phyloP scores from a whole-genome alignment of 1,139 yeast genomes.

The Zygoascus meyerae region DNA sequence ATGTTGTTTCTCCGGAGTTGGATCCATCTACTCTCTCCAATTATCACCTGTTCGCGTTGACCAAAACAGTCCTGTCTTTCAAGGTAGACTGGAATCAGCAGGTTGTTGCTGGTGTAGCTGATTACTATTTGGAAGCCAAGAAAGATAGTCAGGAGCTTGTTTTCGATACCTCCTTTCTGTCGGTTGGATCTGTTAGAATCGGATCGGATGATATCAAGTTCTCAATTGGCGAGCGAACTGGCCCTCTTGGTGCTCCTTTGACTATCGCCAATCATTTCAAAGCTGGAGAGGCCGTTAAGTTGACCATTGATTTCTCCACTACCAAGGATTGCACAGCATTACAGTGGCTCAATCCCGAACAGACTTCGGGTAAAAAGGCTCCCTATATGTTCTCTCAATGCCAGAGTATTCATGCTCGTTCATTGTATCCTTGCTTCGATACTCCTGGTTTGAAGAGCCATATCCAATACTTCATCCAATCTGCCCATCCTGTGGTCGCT shows the following conservation, averaged over 20 bases:
- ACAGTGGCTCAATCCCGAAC: constrained; percentile 74
- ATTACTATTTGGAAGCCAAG: constrained; percentile 38
- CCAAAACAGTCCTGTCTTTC: constrained; percentile 48
- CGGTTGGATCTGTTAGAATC: constrained; percentile 43
- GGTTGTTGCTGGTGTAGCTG: constrained; percentile 52
- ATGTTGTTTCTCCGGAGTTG: constrained; percentile 1
- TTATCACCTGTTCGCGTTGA: constrained; percentile 49
- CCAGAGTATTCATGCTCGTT: constrained; percentile 87
- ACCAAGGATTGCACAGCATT: constrained; percentile 75
- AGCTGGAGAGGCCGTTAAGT: constrained; percentile 20
- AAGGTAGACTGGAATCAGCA: constrained; percentile 51
- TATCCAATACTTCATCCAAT: constrained; percentile 53
- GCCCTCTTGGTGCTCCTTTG: constrained; percentile 64
- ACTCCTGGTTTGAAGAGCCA: constrained; percentile 79
- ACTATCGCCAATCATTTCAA: constrained; percentile 31
- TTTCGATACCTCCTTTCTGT: constrained; percentile 66
- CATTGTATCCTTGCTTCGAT: constrained; percentile 85
- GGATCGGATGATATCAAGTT: constrained; percentile 38
- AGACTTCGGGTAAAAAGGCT: constrained; percentile 65
- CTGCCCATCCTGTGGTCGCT: constrained; percentile 63
- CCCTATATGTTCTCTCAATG: constrained; percentile 87
- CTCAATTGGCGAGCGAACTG: constrained; percentile 44
- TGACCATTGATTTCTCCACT: constrained; percentile 55
- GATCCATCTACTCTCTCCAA: constrained; percentile 67
- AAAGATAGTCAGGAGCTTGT: constrained; percentile 36